Conservation (phyloP, 805 yeast genomes). For the Kregervanrija pseudodelftensis region DNA sequence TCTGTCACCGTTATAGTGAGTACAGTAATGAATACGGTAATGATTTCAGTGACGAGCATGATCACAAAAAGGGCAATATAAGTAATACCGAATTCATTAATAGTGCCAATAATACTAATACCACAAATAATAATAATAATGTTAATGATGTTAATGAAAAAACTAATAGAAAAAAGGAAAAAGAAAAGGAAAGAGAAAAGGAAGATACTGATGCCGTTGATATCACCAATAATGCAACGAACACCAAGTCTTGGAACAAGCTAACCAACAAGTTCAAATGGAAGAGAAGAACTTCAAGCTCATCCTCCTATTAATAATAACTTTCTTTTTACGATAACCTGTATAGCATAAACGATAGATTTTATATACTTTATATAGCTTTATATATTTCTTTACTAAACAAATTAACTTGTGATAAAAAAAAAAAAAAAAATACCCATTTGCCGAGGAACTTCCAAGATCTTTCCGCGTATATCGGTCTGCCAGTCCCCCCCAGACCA, state of each 20-base stretch:
- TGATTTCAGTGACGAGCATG: background rate
- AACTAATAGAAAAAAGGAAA: background rate
- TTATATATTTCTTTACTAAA: background rate
- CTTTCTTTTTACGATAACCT: no score
- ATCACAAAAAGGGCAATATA: background rate
- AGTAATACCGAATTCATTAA: background rate
- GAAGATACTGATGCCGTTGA: slow-evolving; percentile 9
- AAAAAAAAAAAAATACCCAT: no score
- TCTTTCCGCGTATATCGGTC: no score
- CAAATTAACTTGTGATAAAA: background rate
- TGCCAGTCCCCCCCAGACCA: no score
- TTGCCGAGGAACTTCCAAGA: background rate
- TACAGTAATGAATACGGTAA: background rate
- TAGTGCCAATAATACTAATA: background rate
- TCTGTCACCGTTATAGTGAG: no score
- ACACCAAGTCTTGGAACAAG: slow-evolving; percentile 16
- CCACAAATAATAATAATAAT: background rate
- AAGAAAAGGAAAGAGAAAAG: background rate
- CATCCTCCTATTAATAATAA: slow-evolving; percentile 7
- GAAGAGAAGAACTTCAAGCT: slow-evolving; percentile 25
- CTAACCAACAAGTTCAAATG: slow-evolving; percentile 22
- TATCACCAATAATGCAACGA: background rate
- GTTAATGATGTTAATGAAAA: background rate
- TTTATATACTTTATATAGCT: no score
- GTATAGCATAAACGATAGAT: no score